Evolutionary conservation across 495 filamentous ascomycete genomes (phyloP).

Genomic region (Xylaria flabelliformis): DNA sequence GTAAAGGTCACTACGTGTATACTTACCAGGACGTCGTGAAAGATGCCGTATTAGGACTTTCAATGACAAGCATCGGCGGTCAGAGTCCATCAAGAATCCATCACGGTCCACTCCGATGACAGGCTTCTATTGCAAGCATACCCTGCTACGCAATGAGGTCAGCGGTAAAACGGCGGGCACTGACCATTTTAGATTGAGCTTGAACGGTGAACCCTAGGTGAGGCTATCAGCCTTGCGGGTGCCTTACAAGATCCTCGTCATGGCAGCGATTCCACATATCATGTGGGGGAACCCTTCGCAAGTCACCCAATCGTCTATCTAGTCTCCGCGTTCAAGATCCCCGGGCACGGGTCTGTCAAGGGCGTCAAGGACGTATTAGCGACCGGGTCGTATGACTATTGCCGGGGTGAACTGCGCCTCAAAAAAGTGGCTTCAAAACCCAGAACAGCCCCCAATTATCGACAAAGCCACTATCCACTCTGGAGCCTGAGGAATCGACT

Average conservation of each 20-base stretch:
- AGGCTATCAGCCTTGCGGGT: constrained; percentile 37
- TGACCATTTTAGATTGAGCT: constrained; percentile 7
- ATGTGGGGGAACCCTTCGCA: constrained; percentile 40
- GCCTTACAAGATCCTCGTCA: constrained; percentile 30
- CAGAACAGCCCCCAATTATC: constrained; percentile 31
- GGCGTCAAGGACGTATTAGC: constrained; percentile 15
- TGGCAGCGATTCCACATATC: constrained; percentile 22
- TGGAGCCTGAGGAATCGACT: constrained; percentile 35
- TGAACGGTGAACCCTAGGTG: constrained; percentile 11
- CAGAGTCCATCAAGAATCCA: constrained; percentile 14
- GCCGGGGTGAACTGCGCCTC: constrained; percentile 38
- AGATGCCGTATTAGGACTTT: constrained; percentile 11
- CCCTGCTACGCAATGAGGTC: constrained; percentile 13
- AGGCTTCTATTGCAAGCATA: neutral
- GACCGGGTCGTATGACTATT: constrained; percentile 34
- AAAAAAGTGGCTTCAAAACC: constrained; percentile 40
- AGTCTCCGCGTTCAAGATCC: constrained; percentile 23
- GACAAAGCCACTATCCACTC: constrained; percentile 27
- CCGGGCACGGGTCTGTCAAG: constrained; percentile 9
- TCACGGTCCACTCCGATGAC: constrained; percentile 12
- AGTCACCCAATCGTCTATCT: constrained; percentile 38
- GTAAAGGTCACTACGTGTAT: neutral
- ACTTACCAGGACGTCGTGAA: neutral
- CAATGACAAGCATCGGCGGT: constrained; percentile 2
- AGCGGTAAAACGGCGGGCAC: neutral